Percentiles rank a stretch among this genome's conserved stretches.
Conservation (phyloP, 495 filamentous ascomycete species). For the Zalerion maritima region DNA sequence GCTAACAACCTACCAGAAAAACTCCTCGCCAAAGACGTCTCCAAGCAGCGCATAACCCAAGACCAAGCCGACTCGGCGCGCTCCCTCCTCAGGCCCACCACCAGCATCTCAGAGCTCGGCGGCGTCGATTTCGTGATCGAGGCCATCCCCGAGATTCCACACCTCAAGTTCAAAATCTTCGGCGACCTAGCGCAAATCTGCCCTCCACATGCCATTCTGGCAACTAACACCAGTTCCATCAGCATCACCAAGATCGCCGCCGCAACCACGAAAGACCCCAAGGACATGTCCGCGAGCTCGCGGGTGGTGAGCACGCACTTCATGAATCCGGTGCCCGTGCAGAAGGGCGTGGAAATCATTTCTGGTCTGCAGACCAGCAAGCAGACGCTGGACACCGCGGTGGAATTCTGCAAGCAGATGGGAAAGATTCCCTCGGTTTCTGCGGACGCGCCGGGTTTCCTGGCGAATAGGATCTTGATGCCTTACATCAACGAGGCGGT, state of each 20-base stretch:
- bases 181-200: slow-evolving; percentile 67
- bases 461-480: slow-evolving; percentile 96
- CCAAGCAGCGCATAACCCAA: slow-evolving; percentile 67
- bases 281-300: slow-evolving; percentile 63
- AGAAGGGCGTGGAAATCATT: slow-evolving; percentile 97
- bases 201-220: slow-evolving; percentile 76
- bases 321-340: slow-evolving; percentile 97
- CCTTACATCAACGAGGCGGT: slow-evolving; percentile 98
- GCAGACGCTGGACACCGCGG: slow-evolving; percentile 65
- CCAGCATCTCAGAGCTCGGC: slow-evolving; percentile 64
- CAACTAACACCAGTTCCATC: slow-evolving; percentile 96
- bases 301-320: slow-evolving; percentile 94
- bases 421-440: slow-evolving; percentile 82
- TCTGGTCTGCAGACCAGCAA: slow-evolving; percentile 78
- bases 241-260: slow-evolving; percentile 92
- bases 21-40: slow-evolving; percentile 80
- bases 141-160: slow-evolving; percentile 84
- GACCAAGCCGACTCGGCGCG: slow-evolving; percentile 58
- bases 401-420: slow-evolving; percentile 79
- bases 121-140: slow-evolving; percentile 95
- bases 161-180: slow-evolving; percentile 83
- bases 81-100: slow-evolving; percentile 50
- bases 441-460: slow-evolving; percentile 82
- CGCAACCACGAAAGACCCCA: slow-evolving; percentile 60
- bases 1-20: slow-evolving; percentile 45